Evolutionary conservation across 1,284 basidiomycete genomes (phyloP), one percentile per base, ranked within the genome.

Genomic region (Exobasidium cylindrosporum): DNA sequence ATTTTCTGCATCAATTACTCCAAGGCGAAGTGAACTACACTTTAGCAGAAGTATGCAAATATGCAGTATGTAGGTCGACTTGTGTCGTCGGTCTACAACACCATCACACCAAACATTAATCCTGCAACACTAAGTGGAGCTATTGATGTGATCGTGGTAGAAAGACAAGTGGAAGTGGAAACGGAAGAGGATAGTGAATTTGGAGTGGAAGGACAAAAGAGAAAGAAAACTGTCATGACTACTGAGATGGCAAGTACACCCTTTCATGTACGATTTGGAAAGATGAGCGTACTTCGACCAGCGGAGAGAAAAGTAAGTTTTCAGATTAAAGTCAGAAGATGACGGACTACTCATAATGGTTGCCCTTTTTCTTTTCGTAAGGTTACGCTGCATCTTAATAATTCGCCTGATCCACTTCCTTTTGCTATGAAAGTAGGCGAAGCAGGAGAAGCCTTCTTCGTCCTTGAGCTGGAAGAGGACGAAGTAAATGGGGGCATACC

Each of bases 351-450:
- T 7, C 35, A 40, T 17, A 17, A 7, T 40, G 35, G 17, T 40
- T 17, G 35, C 17, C 10, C 35, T 10, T 17, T 17, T 40, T 17
- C 7, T 40, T 40, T 7, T 40, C 35, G 7, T 7, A 10, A 40
- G 35, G 61, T 74, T 24, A 71, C 73, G 29, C 67, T 70, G 32
- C 75, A 70, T 50, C 65, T 79, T 47, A 79, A 79, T 67, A 67
- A 66, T 58, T 70, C 72, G 0, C 61, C 72, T n/a, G 74, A 79
- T 31, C 85, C 85, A 10, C 88, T 92, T 57, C 95, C 95, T 1
- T 98, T 92, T 80, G 86, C 86, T 77, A 99, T 99, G 96, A 98
- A 99, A 84, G 94, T 98, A 69, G 92, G 93, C 47, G 95, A 98
- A 65, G 91, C 94, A 1, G 96, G 96, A 21, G 96, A 99, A 82